Base-by-base conservation (phyloP, 495 filamentous ascomycete genomes). In the Penicillium tannophilum region DNA sequence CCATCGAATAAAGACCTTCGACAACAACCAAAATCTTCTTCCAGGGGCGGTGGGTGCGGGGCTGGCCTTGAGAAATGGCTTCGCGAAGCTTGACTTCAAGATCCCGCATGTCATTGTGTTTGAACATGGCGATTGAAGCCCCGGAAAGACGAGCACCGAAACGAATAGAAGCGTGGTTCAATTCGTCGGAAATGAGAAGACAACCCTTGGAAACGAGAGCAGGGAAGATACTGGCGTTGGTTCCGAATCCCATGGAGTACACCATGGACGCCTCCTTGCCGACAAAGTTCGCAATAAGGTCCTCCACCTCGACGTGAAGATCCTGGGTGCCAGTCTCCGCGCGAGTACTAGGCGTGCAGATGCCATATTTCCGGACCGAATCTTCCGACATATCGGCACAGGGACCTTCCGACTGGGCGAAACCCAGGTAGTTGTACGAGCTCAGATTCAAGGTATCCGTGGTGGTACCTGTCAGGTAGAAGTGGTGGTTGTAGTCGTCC, bases 391-490 rank as follows among this genome's bases (percentile, higher is more conserved):
- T 86, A 74, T 98, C 95, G 28, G 95, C 95, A 72, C 95, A 98
- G 39, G 93, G 93, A 16, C 94, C 94, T 66, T 97, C 92, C 1
- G 94, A 98, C 73, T 98, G 95, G 56, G 94, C 94, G 68, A 98
- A 98, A 28, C 94, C 94, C 7, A 98, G 90, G 64, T 98, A 98
- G 68, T 98, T 98, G 82, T 98, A 98, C 4, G 94, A 98, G 77
- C 92, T 97, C 86, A 98, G 86, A 72, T 98, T 98, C 56, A 98
- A 76, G 0, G 94, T 97, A 69, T 98, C 91, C n/a, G 94, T 98
- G 49, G 84, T 86, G 35, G 91, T 95, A 39, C 95, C 95, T 10
- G 88, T 92, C 64, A 90, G 82, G 65, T 90, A 84, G 79, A 96
- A 98, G 63, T 86, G 84, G 63, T 87, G 82, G 72, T 98, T 98